Conservation (phyloP, 441 rosid genomes). For the Gossypium trilobum region DNA sequence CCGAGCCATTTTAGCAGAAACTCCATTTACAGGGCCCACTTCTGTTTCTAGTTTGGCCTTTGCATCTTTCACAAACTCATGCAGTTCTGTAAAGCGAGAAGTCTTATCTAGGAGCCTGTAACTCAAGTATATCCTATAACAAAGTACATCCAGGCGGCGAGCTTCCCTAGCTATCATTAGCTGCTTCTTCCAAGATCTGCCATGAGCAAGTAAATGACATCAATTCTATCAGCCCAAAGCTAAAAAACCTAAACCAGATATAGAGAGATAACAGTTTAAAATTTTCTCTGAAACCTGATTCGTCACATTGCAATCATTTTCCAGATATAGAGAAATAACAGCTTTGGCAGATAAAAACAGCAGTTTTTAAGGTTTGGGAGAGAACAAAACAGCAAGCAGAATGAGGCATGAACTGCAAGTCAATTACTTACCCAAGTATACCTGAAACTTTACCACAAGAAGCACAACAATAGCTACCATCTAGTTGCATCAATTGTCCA, state of each 20-base stretch:
- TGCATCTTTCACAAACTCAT: slow-evolving; percentile 58
- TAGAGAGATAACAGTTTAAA: neutral
- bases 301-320: neutral
- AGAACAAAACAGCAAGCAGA: neutral
- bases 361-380: neutral
- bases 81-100: slow-evolving; percentile 60
- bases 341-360: neutral
- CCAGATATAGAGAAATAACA: neutral
- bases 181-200: slow-evolving; percentile 94
- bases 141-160: slow-evolving; percentile 70
- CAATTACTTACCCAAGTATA: slow-evolving; percentile 56
- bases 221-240: slow-evolving; percentile 8
- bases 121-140: slow-evolving; percentile 79
- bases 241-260: neutral
- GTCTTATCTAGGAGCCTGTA: slow-evolving; percentile 75
- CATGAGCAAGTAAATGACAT: slow-evolving; percentile 20
- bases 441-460: slow-evolving; percentile 95
- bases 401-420: slow-evolving; percentile 6
- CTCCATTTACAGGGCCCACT: slow-evolving; percentile 69
- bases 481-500: slow-evolving; percentile 86
- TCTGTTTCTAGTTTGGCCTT: slow-evolving; percentile 75
- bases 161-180: slow-evolving; percentile 79
- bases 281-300: neutral
- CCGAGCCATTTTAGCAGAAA: slow-evolving; percentile 66
- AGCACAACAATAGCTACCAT: slow-evolving; percentile 95